Base-by-base conservation (phyloP, 345 rosid species). In the Xanthoceras sorbifolium region DNA sequence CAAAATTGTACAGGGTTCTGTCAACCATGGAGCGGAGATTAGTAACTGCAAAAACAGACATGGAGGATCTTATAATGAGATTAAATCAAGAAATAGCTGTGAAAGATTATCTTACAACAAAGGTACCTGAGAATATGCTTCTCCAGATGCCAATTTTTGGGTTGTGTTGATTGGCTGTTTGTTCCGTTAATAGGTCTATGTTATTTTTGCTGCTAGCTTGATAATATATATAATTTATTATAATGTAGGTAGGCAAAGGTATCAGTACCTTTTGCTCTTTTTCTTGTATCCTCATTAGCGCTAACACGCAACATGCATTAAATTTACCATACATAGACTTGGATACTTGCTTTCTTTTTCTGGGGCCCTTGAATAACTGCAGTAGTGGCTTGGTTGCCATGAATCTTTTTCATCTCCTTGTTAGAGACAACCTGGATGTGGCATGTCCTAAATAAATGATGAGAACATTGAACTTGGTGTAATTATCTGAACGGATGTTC, bases 51-150 rank as follows among this genome's bases (percentile, higher is more conserved):
- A 97, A 90, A 86, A 91, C 97, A 48, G 98, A 97, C 80, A 90
- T 97, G 98, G 98, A 97, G 85, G 99, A 94, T 88, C 94, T 97
- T 73, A 86, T 94, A 69, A 87, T 89, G 50, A 90, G 99, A 85
- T 82, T 97, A 79, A 88, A 91, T 81, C 99, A 94, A 85, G 98
- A 97, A 87, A 84, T 81, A 66, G 90, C 99, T 0, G 95, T 92
- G 79, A 97, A 94, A 77, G 92, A 87, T 76, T 97, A 92, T 88
- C 97, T 94, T 60, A 80, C 85, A 73, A 92, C 87, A 79, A 97
- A 91, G 97, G 99, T 97, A 84, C 76, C n/a, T n/a, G 73, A 22
- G 25, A 36, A 55, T 38, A 79, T 79, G 32, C 72, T 70, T 69
- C 40, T 71, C 69, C 5, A 6, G 65, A 64, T 64, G 20, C 67